A percentile compares a stretch with the other conserved stretches of the same genome.
These are phyloP conservation scores for Aspergillus pseudonomiae DNA, from an alignment of 2,329 filamentous ascomycete genomes.

Conservation along the genomic window DNA sequence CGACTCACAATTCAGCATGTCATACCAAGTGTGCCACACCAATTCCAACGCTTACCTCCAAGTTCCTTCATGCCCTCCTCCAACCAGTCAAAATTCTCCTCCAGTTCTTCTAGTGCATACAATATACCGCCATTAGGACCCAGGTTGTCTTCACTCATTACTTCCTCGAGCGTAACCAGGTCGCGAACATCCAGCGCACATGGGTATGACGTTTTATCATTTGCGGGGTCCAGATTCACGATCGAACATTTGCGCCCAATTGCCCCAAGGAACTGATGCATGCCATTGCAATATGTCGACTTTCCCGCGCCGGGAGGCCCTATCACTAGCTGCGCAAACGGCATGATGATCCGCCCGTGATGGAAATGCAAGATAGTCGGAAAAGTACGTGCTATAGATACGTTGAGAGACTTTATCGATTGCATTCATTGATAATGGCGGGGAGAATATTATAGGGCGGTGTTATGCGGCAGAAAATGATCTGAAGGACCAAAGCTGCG, in stretches of 20 bases:
- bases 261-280: constrained; percentile 97
- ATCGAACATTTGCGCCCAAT: constrained; percentile 94
- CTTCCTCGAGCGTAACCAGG: constrained; percentile 86
- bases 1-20: constrained; percentile 4
- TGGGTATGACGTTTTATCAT: constrained; percentile 87
- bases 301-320: constrained; percentile 96
- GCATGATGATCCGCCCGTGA: constrained; percentile 46
- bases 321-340: constrained; percentile 77
- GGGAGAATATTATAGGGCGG: constrained; percentile 35
- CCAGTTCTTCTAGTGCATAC: constrained; percentile 92
- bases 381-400: background rate
- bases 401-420: background rate
- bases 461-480: constrained; percentile 36
- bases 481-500: constrained; percentile 27
- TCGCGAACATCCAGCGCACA: constrained; percentile 89
- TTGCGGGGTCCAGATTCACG: constrained; percentile 95
- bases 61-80: constrained; percentile 77
- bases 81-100: constrained; percentile 92
- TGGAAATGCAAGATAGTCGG: background rate
- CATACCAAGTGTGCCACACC: background rate
- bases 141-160: constrained; percentile 88
- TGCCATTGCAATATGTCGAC: constrained; percentile 97
- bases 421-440: constrained; percentile 15
- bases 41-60: constrained; percentile 52
- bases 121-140: constrained; percentile 91